Evolutionary conservation across 768 basidiomycete species (phyloP).

Genomic region (Pulveroboletus sp.): DNA sequence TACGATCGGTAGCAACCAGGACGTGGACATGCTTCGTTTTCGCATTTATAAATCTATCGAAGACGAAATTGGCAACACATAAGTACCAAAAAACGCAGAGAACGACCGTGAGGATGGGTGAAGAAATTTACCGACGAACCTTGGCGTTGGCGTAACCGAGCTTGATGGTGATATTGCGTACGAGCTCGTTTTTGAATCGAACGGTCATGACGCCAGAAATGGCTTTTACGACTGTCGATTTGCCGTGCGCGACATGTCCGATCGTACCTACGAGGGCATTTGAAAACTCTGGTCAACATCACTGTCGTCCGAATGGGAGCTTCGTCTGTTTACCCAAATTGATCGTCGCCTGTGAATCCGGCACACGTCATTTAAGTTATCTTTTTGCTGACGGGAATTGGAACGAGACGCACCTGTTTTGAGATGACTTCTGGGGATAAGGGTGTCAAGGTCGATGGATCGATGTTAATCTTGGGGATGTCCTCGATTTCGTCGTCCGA

Average conservation of each 20-base stretch:
- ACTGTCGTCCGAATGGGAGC: neutral
- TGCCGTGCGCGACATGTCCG: slow-evolving; percentile 97
- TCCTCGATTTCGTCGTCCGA: slow-evolving; percentile 52
- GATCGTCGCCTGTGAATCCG: slow-evolving; percentile 77
- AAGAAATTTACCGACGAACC: slow-evolving; percentile 44
- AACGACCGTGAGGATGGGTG: neutral
- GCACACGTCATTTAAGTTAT: slow-evolving; percentile 3
- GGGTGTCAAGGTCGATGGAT: slow-evolving; percentile 78
- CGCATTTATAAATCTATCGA: slow-evolving; percentile 92
- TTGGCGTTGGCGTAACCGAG: slow-evolving; percentile 99
- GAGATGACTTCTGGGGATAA: slow-evolving; percentile 88
- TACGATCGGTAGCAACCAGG: slow-evolving; percentile 95
- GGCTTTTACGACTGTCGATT: slow-evolving; percentile 96
- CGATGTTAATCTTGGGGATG: slow-evolving; percentile 69
- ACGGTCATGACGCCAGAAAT: slow-evolving; percentile 99
- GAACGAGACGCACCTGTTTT: slow-evolving; percentile 65
- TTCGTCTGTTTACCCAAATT: slow-evolving; percentile 62
- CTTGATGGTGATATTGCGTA: slow-evolving; percentile 99
- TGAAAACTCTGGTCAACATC: slow-evolving; percentile 7
- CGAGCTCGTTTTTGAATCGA: slow-evolving; percentile 98
- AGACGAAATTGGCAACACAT: slow-evolving; percentile 6
- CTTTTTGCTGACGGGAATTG: neutral
- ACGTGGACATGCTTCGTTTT: slow-evolving; percentile 87
- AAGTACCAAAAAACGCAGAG: neutral
- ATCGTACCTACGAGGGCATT: slow-evolving; percentile 70